These are phyloP conservation scores for Lentinula aciculospora DNA, from an alignment of 768 basidiomycete genomes.

Conservation along the genomic window DNA sequence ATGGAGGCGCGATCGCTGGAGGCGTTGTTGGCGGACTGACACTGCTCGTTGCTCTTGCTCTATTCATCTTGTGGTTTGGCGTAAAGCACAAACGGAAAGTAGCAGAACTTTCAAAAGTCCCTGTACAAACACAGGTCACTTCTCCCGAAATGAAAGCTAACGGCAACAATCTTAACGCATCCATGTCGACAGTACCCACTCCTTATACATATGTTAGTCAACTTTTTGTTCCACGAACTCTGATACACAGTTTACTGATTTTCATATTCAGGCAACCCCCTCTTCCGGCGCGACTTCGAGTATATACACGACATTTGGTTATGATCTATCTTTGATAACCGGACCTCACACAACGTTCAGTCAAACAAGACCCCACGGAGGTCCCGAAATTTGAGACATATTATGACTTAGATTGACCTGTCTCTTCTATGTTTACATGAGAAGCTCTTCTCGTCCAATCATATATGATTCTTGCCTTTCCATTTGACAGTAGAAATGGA, in stretches of 20 bases:
- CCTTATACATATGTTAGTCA: constrained; percentile 12
- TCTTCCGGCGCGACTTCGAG: constrained; percentile 14
- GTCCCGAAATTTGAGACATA: not conserved
- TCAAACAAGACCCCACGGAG: not conserved
- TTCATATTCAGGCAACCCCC: constrained; percentile 7
- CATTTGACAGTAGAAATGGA: not conserved
- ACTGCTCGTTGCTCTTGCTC: constrained; percentile 30
- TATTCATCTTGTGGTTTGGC: constrained; percentile 33
- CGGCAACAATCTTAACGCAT: not conserved
- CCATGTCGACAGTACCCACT: constrained; percentile 6
- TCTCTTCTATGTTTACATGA: not conserved
- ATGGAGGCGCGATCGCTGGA: constrained; percentile 58
- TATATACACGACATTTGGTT: constrained; percentile 13
- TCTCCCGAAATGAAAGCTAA: not conserved
- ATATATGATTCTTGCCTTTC: not conserved
- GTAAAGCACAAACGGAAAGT: constrained; percentile 13
- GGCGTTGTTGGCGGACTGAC: constrained; percentile 53
- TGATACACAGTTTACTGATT: not conserved
- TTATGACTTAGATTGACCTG: not conserved
- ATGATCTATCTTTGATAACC: not conserved
- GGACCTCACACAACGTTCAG: not conserved
- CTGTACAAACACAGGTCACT: not conserved
- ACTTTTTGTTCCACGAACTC: not conserved
- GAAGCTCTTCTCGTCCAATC: not conserved
- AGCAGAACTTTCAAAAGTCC: not conserved